phyloP scores from a whole-genome alignment of 169 alveolate species.

The Babesia gibsoni region DNA sequence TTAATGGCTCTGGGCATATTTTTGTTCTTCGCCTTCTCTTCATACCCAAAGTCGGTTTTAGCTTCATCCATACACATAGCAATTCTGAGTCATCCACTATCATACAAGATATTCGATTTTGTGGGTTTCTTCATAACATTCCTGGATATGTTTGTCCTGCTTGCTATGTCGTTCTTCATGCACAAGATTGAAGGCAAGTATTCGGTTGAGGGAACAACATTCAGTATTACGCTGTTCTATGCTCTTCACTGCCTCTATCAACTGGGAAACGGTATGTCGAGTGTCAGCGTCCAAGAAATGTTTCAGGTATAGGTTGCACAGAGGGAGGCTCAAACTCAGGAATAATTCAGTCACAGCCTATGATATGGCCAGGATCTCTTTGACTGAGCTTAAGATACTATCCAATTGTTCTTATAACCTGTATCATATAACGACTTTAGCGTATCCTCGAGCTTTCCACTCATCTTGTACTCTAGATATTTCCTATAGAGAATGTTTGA shows the following conservation, averaged over 20 bases:
- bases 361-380: neutral
- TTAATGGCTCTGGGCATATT: slow-evolving; percentile 18
- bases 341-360: neutral
- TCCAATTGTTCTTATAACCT: slow-evolving; percentile 71
- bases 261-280: neutral
- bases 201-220: neutral
- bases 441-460: slow-evolving; percentile 40
- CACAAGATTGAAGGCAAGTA: neutral
- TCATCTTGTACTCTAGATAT: slow-evolving; percentile 34
- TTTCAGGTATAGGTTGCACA: neutral
- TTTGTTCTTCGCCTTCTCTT: slow-evolving; percentile 41
- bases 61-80: slow-evolving; percentile 40
- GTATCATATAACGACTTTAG: slow-evolving; percentile 57
- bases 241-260: slow-evolving; percentile 22
- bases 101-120: slow-evolving; percentile 57
- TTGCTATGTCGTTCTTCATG: slow-evolving; percentile 10
- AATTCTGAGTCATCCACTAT: slow-evolving; percentile 47
- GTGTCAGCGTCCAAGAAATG: neutral
- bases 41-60: slow-evolving; percentile 38
- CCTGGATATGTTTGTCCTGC: slow-evolving; percentile 22
- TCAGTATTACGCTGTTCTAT: slow-evolving; percentile 19
- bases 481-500: slow-evolving; percentile 13
- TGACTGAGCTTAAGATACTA: slow-evolving; percentile 4
- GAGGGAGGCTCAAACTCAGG: neutral
- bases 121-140: slow-evolving; percentile 37